phyloP scores from a whole-genome alignment of 345 rosid species.

The Gossypioides kirkii region DNA sequence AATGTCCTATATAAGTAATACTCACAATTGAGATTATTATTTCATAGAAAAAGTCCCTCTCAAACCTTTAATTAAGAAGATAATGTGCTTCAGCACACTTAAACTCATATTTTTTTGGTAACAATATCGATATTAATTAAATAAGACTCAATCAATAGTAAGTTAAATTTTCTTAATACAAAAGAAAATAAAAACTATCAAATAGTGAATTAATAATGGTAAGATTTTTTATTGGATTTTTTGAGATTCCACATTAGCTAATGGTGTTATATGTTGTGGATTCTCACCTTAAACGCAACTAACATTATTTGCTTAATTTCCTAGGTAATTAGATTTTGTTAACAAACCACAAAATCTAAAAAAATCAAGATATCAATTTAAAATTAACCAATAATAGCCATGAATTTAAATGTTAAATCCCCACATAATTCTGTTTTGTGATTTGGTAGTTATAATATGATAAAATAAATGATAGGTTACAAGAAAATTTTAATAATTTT shows the following conservation, averaged over 20 bases:
- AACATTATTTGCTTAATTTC: neutral
- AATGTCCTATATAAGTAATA: no score
- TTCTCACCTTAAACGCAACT: neutral
- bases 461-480: neutral
- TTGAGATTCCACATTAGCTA: neutral
- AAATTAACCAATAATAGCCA: no score
- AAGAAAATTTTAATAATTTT: neutral
- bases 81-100: no score
- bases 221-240: neutral
- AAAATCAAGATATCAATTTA: neutral
- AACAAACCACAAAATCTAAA: neutral
- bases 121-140: no score
- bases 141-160: no score
- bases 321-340: neutral
- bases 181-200: neutral
- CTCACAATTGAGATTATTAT: no score
- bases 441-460: neutral
- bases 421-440: neutral
- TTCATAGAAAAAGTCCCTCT: no score
- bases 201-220: neutral
- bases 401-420: no score
- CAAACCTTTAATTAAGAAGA: no score
- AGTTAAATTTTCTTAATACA: no score
- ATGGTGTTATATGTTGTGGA: neutral
- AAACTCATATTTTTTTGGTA: accelerated